phyloP scores from a whole-genome alignment of 345 rosid genomes.

The Arabidopsis thaliana region TAIR10.1 NC_003076.8:2759001-2759500 shows the following conservation, averaged over 20 bases:
- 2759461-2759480: constrained; percentile 35
- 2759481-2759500: constrained; percentile 31
- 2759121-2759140: background rate
- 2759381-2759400: constrained; percentile 38
- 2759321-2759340: constrained; percentile 30
- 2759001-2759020: background rate
- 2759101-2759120: background rate
- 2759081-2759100: constrained; percentile 2
- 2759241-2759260: background rate
- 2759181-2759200: background rate
- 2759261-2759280: constrained; percentile 28
- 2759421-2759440: constrained; percentile 22
- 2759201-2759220: background rate
- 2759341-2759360: constrained; percentile 45
- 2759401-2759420: constrained; percentile 27
- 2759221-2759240: background rate
- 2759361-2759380: constrained; percentile 39
- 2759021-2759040: constrained; percentile 11
- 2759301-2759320: constrained; percentile 20
- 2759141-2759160: background rate
- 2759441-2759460: constrained; percentile 28
- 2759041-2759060: constrained; percentile 19
- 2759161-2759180: constrained; percentile 7
- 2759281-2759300: constrained; percentile 1
- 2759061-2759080: background rate